A percentile compares a stretch with the other conserved stretches of the same genome.
Conservation (phyloP, 805 yeast genomes). For the Maudiozyma serrabonitensis region DNA sequence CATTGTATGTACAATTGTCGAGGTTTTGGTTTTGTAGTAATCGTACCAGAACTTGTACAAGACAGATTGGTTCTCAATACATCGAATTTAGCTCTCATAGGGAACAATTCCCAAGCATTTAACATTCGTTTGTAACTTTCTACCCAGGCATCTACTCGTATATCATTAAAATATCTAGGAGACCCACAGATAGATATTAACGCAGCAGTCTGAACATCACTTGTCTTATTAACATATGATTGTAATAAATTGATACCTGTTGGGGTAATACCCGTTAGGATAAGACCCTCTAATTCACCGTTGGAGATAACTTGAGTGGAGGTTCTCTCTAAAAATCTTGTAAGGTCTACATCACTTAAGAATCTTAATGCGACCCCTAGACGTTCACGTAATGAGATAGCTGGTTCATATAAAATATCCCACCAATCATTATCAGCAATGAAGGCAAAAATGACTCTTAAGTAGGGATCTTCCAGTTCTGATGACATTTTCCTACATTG, state of each 20-base stretch:
- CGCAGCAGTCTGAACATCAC: constrained; percentile 89
- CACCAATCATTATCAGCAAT: constrained; percentile 94
- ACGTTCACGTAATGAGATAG: constrained; percentile 79
- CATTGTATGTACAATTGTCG: constrained; percentile 79
- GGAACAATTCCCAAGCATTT: constrained; percentile 73
- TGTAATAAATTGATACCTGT: constrained; percentile 73
- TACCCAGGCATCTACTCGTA: constrained; percentile 70
- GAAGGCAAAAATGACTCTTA: constrained; percentile 86
- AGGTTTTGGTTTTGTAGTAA: constrained; percentile 44
- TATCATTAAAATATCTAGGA: constrained; percentile 72
- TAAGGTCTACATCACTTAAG: constrained; percentile 68
- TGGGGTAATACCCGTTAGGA: constrained; percentile 87
- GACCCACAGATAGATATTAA: constrained; percentile 70
- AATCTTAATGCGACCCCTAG: constrained; percentile 86
- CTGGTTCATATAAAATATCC: constrained; percentile 85
- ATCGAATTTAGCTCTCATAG: constrained; percentile 77
- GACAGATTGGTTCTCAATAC: constrained; percentile 64
- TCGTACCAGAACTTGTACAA: constrained; percentile 37
- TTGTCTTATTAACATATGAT: constrained; percentile 76
- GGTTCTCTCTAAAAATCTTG: constrained; percentile 58
- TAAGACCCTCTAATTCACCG: constrained; percentile 88
- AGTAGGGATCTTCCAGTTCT: constrained; percentile 82
- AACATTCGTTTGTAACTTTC: constrained; percentile 55
- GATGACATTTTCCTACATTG: constrained; percentile 82
- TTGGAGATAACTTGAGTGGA: constrained; percentile 59